Evolutionary conservation across 441 rosid genomes (phyloP).

Genomic region (Jatropha multifida): DNA sequence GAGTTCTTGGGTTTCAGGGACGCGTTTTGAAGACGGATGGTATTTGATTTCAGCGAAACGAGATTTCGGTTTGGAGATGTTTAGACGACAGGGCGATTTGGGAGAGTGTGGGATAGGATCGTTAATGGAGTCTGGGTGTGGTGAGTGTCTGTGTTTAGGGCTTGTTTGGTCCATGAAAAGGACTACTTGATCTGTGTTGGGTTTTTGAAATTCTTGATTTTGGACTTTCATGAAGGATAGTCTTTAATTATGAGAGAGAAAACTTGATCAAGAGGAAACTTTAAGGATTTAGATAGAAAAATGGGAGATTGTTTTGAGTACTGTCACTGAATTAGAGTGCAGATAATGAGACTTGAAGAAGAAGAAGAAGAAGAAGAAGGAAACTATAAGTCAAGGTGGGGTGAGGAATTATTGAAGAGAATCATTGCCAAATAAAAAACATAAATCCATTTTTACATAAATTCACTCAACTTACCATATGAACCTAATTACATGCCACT

Average conservation of each 20-base stretch:
- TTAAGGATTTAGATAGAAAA: neutral
- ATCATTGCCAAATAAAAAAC: neutral
- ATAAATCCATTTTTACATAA: too few species aligned
- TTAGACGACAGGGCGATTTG: conserved; percentile 25
- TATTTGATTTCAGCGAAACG: conserved; percentile 25
- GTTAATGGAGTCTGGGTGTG: neutral
- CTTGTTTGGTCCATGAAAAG: conserved; percentile 23
- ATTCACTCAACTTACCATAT: too few species aligned
- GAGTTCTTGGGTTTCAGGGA: conserved; percentile 24
- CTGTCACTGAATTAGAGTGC: neutral
- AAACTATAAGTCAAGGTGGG: neutral
- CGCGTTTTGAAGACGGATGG: conserved; percentile 16
- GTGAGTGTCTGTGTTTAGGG: conserved; percentile 8
- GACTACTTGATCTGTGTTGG: conserved; percentile 26
- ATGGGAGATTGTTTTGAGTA: neutral
- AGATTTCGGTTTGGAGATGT: conserved; percentile 28
- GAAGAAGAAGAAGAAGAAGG: neutral
- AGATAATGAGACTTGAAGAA: neutral
- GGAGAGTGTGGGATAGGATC: conserved; percentile 5
- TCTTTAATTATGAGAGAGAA: neutral
- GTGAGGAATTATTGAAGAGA: neutral
- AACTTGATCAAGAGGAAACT: neutral
- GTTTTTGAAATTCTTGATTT: conserved; percentile 10
- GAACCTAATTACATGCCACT: too few species aligned
- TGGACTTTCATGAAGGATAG: conserved; percentile 28